Percentiles rank a stretch among this genome's conserved stretches.
Conservation (phyloP, 108 stramenopile species). For the Halocafeteria seosinensis region DNA sequence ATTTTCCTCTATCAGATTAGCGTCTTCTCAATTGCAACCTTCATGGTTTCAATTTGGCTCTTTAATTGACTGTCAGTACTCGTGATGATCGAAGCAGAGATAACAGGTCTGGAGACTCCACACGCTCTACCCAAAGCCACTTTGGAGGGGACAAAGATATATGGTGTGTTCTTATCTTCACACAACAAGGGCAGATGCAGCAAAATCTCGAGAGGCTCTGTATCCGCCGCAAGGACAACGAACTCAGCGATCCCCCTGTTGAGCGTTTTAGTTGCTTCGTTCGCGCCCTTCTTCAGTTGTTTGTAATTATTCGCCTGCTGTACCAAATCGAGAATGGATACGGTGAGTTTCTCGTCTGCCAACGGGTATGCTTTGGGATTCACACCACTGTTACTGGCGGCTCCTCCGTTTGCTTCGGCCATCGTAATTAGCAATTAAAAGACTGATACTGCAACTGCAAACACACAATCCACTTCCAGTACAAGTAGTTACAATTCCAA, state of each 20-base stretch:
- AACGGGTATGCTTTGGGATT: slow-evolving; percentile 77
- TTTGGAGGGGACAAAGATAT: slow-evolving; percentile 97
- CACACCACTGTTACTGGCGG: too few species aligned
- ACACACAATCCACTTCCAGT: too few species aligned
- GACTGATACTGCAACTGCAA: too few species aligned
- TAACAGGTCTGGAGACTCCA: slow-evolving; percentile 93
- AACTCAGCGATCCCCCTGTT: slow-evolving; percentile 95
- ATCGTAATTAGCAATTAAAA: too few species aligned
- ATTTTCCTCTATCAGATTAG: too few species aligned
- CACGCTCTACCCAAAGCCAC: slow-evolving; percentile 94
- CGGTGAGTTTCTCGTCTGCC: slow-evolving; percentile 90
- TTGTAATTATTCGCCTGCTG: slow-evolving; percentile 86
- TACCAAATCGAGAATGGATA: slow-evolving; percentile 84
- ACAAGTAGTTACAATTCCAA: too few species aligned
- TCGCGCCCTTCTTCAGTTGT: slow-evolving; percentile 97
- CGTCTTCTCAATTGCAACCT: slow-evolving; percentile 93
- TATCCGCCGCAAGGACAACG: slow-evolving; percentile 97
- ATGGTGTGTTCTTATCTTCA: slow-evolving; percentile 99
- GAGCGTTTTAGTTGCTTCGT: slow-evolving; percentile 98
- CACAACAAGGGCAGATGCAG: slow-evolving; percentile 91
- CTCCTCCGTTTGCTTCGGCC: too few species aligned
- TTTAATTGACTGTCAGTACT: slow-evolving; percentile 95
- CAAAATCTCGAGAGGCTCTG: slow-evolving; percentile 96
- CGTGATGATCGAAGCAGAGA: slow-evolving; percentile 79
- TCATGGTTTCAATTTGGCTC: slow-evolving; percentile 79